Evolutionary conservation across 1,284 basidiomycete species (phyloP).

Genomic region (Boletus semigastroideus): DNA sequence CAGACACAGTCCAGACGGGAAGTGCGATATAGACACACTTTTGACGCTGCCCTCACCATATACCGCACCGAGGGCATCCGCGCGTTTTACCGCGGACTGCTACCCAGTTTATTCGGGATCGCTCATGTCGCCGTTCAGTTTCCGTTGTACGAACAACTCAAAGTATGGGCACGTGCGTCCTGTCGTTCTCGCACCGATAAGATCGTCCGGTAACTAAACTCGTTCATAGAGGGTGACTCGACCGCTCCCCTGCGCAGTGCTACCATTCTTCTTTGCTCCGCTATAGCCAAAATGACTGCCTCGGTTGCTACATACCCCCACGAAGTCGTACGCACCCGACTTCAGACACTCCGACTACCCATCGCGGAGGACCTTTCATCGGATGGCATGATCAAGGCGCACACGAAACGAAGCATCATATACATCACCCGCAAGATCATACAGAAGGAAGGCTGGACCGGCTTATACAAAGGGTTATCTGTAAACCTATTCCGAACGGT

Average conservation of each 20-base stretch:
- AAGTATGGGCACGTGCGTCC: constrained; percentile 76
- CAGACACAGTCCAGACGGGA: constrained; percentile 79
- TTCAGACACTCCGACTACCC: constrained; percentile 80
- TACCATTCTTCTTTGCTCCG: constrained; percentile 84
- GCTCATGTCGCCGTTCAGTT: constrained; percentile 94
- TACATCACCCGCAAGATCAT: constrained; percentile 75
- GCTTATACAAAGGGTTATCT: constrained; percentile 87
- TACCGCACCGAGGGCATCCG: constrained; percentile 80
- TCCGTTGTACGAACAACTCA: constrained; percentile 92
- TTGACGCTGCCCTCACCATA: constrained; percentile 84
- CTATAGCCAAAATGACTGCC: constrained; percentile 90
- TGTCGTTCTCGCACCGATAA: neutral
- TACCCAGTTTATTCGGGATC: constrained; percentile 89
- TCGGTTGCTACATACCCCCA: constrained; percentile 94
- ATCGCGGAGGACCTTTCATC: constrained; percentile 55
- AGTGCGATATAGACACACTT: constrained; percentile 79
- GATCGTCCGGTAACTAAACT: constrained; percentile 3
- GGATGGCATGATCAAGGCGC: constrained; percentile 55
- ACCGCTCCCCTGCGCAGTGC: constrained; percentile 60
- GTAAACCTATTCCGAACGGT: constrained; percentile 91
- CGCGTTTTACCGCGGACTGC: constrained; percentile 89
- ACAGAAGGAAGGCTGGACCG: constrained; percentile 79
- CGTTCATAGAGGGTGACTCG: constrained; percentile 48
- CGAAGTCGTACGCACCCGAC: constrained; percentile 89
- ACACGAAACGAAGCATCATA: constrained; percentile 61